Conservation (phyloP, 805 yeast species). For the Candida ovalis region DNA sequence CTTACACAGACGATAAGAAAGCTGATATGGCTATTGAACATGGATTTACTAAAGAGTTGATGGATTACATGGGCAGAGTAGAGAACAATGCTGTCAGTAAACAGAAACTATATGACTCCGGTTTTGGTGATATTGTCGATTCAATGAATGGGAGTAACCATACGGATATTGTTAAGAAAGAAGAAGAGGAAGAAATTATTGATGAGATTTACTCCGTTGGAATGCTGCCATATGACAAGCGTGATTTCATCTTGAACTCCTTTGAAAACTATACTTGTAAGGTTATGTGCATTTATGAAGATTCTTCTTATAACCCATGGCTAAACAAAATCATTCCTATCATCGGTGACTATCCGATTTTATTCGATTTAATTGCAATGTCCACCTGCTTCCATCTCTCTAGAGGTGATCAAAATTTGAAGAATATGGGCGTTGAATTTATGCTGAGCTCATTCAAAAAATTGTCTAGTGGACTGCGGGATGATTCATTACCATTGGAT, state of each 20-base stretch:
- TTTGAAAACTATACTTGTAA: slow-evolving; percentile 12
- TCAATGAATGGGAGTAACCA: background rate
- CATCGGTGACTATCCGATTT: slow-evolving; percentile 8
- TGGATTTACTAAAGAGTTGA: background rate
- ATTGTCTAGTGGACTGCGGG: slow-evolving; percentile 10
- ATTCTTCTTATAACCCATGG: slow-evolving; percentile 15
- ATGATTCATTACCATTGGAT: slow-evolving; percentile 9
- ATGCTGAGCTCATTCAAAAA: slow-evolving; percentile 9
- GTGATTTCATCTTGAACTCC: slow-evolving; percentile 11
- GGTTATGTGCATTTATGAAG: slow-evolving; percentile 11
- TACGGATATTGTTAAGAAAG: background rate
- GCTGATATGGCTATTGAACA: background rate
- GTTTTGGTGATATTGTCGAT: background rate
- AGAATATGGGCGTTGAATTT: slow-evolving; percentile 10
- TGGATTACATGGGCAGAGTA: background rate
- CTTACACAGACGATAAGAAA: background rate
- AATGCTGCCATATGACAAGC: slow-evolving; percentile 5
- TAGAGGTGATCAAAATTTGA: slow-evolving; percentile 5
- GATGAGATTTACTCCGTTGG: background rate
- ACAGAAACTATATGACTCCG: background rate
- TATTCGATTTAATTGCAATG: slow-evolving; percentile 14
- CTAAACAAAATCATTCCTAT: slow-evolving; percentile 8
- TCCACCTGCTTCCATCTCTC: slow-evolving; percentile 14
- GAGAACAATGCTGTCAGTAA: background rate
- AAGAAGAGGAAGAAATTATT: background rate